A percentile compares a stretch with the other conserved stretches of the same genome.
phyloP scores from a whole-genome alignment of 768 basidiomycete genomes.

The Rubroboletus satanas region DNA sequence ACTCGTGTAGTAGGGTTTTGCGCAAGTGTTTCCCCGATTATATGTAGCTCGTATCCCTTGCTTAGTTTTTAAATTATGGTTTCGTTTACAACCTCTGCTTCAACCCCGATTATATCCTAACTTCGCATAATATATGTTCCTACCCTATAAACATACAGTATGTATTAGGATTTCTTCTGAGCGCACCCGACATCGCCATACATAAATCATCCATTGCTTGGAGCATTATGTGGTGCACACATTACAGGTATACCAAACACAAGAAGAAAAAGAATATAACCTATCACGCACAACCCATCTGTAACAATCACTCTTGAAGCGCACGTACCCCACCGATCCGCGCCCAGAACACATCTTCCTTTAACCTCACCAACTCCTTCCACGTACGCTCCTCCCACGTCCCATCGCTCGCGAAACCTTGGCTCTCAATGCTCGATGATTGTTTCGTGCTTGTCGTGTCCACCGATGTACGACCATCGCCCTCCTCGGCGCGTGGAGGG shows the following conservation, averaged over 20 bases:
- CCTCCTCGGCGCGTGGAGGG: not conserved
- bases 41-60: not conserved
- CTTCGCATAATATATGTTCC: not conserved
- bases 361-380: conserved; percentile 69
- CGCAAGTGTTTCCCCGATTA: too few species aligned
- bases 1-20: not conserved
- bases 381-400: conserved; percentile 87
- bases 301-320: not conserved
- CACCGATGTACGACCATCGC: conserved; percentile 12
- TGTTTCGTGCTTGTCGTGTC: conserved; percentile 25
- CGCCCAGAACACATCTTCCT: conserved; percentile 87
- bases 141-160: not conserved
- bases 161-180: not conserved
- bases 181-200: not conserved
- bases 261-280: not conserved
- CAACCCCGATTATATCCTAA: not conserved
- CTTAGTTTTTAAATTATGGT: not conserved
- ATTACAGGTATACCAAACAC: not conserved
- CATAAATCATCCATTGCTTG: not conserved
- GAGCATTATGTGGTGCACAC: not conserved
- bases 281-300: not conserved
- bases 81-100: not conserved
- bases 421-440: conserved; percentile 25
- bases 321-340: conserved; percentile 53
- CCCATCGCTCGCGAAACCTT: conserved; percentile 55